Percentiles rank a stretch among this genome's conserved stretches.
These are phyloP conservation scores for Geotrichum cucujoidarum DNA, from an alignment of 1,139 yeast genomes.

Conservation along the genomic window DNA sequence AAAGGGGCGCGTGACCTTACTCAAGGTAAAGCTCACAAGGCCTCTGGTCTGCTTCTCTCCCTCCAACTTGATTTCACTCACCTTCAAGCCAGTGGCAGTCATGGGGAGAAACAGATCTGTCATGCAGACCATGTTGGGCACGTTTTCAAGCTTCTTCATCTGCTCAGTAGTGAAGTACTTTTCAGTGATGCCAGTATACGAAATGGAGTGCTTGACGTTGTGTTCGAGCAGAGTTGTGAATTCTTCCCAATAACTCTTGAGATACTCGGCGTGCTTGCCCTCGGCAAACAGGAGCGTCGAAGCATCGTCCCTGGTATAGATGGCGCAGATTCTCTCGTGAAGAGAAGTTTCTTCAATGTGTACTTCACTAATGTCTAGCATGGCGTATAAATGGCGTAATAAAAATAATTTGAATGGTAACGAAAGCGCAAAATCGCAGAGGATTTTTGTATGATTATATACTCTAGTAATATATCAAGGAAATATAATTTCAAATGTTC, in stretches of 20 bases:
- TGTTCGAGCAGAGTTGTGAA: background rate
- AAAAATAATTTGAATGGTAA: conserved; percentile 11
- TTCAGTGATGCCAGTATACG: conserved; percentile 13
- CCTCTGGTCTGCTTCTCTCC: conserved; percentile 19
- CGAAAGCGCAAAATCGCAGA: no score
- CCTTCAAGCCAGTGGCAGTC: conserved; percentile 11
- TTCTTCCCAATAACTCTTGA: conserved; percentile 12
- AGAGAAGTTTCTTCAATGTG: conserved; percentile 19
- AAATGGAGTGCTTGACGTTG: background rate
- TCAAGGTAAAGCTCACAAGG: conserved; percentile 10
- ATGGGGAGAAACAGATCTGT: background rate
- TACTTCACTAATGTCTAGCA: conserved; percentile 8
- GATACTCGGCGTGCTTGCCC: conserved; percentile 8
- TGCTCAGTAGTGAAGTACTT: conserved; percentile 4
- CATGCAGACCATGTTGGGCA: background rate
- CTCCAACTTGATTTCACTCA: conserved; percentile 11
- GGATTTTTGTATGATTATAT: no score
- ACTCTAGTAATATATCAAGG: no score
- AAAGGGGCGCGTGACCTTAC: conserved; percentile 10
- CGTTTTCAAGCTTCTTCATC: conserved; percentile 1
- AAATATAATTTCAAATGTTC: no score
- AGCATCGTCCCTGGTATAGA: conserved; percentile 14
- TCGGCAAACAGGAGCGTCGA: conserved; percentile 7
- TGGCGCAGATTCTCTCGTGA: conserved; percentile 16
- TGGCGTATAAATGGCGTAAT: background rate